Evolutionary conservation across 495 filamentous ascomycete genomes (phyloP), one percentile per base, ranked within the genome.

Genomic region (Pyrenopolyporus hunteri): DNA sequence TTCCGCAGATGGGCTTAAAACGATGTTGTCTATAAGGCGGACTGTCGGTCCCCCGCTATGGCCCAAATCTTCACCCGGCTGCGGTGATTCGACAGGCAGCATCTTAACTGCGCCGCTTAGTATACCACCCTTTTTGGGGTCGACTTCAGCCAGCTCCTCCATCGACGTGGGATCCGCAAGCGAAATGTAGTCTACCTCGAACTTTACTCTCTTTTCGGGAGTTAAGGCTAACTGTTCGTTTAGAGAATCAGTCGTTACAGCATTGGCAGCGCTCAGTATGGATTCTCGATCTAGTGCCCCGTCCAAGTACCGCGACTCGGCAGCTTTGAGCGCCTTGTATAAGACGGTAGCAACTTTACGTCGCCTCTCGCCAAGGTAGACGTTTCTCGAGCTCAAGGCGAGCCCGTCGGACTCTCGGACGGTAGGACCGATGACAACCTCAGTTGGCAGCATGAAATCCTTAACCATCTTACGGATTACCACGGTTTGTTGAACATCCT

Each of bases 401-500:
- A 99, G 74, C 5, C 95, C 94, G 73, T 94, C 91, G 1, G 70
- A 43, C 55, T 95, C 92, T n/a, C 94, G 80, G 32, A 83, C 73
- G 1, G 94, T 98, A 3, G 81, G 71, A 2, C 88, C 85, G 29
- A 98, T 79, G 4, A 86, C 77, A 1, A 98, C 85, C 37, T 91
- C 82, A 2, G 83, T 89, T 17, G 87, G 83, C n/a, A 98, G 66
- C 69, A 89, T 87, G 61, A 99, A 93, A 68, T 99, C 94, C 60
- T 83, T 75, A 2, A 97, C 89, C 85, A 99, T 83, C 6, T 89
- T 83, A 71, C 83, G 85, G 67, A 99, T 90, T 4, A 99, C 83
- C 6, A 93, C 89, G 0, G 91, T 95, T 76, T 99, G 94, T 75
- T 99, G 94, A 13, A 97, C 85, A 67, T 99, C 94, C 76, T 99